phyloP scores from a whole-genome alignment of 2,329 filamentous ascomycete genomes.

The Aspergillus bombycis region DNA sequence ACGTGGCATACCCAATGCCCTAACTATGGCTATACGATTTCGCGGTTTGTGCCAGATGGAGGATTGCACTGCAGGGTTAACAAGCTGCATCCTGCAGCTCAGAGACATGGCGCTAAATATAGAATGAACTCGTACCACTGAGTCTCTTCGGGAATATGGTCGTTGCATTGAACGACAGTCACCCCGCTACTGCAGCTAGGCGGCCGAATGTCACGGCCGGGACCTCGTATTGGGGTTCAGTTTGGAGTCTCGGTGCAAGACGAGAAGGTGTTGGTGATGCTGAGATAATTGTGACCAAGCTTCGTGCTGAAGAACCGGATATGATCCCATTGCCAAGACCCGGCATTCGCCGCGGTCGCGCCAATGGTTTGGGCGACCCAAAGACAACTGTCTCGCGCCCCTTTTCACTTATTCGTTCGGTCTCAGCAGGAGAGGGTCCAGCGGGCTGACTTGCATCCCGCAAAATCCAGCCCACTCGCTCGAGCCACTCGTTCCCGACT shows the following conservation, averaged over 20 bases:
- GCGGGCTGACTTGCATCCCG: not conserved
- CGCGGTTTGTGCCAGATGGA: not conserved
- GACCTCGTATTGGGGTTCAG: not conserved
- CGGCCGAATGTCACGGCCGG: not conserved
- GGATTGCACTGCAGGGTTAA: not conserved
- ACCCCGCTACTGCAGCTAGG: not conserved
- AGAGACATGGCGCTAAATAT: not conserved
- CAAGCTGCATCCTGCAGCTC: not conserved
- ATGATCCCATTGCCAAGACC: not conserved
- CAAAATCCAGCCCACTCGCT: not conserved
- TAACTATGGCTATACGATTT: not conserved
- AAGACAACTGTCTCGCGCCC: not conserved
- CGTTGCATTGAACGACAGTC: not conserved
- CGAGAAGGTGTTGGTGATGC: not conserved
- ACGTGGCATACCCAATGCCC: not conserved
- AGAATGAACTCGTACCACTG: not conserved
- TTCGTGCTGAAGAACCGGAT: not conserved
- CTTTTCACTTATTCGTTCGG: not conserved
- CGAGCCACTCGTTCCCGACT: not conserved
- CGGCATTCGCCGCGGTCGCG: not conserved
- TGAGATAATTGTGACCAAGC: constrained; percentile 1
- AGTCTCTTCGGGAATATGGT: not conserved
- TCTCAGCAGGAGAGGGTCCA: not conserved
- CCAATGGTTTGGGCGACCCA: not conserved
- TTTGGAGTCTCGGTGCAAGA: not conserved